Evolutionary conservation across 2,329 filamentous ascomycete species (phyloP).

Genomic region (Neofusicoccum sp.): DNA sequence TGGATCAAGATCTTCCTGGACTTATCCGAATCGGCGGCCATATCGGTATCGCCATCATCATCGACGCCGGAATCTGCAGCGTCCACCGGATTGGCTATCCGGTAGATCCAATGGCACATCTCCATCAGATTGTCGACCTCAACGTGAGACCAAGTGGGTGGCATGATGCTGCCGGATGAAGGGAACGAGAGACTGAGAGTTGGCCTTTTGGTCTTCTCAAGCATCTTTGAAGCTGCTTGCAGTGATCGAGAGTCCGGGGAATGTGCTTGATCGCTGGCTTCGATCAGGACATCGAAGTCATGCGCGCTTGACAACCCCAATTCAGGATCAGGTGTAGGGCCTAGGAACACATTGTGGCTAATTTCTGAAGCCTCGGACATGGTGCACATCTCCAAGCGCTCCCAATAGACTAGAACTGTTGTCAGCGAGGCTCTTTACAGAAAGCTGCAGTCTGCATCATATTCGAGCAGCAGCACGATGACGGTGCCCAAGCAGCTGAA

Average conservation of each 20-base stretch:
- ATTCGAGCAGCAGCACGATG: not conserved
- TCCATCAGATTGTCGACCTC: conserved; percentile 84
- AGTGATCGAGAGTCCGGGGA: conserved; percentile 69
- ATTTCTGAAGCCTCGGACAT: conserved; percentile 93
- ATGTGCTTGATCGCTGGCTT: conserved; percentile 81
- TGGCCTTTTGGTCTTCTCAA: conserved; percentile 44
- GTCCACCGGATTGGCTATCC: conserved; percentile 59
- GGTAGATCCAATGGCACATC: conserved; percentile 86
- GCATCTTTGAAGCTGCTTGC: conserved; percentile 59
- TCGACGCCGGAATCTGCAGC: conserved; percentile 46
- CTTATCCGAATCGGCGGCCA: conserved; percentile 40
- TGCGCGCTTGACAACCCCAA: conserved; percentile 47
- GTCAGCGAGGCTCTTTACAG: conserved; percentile 6
- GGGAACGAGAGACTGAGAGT: conserved; percentile 74
- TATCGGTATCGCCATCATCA: conserved; percentile 48
- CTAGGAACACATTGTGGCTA: conserved; percentile 83
- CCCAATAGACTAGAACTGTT: conserved; percentile 62
- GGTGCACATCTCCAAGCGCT: conserved; percentile 85
- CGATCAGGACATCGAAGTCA: conserved; percentile 80
- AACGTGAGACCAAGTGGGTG: conserved; percentile 76
- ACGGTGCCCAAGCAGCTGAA: not conserved
- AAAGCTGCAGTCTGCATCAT: not conserved
- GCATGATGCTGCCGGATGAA: conserved; percentile 87
- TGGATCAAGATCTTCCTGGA: conserved; percentile 79
- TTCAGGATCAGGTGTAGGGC: conserved; percentile 74